A percentile compares a stretch with the other conserved stretches of the same genome.
Evolutionary conservation across 1,284 basidiomycete genomes (phyloP).

Genomic region (Cryptococcus deneoformans): DNA sequence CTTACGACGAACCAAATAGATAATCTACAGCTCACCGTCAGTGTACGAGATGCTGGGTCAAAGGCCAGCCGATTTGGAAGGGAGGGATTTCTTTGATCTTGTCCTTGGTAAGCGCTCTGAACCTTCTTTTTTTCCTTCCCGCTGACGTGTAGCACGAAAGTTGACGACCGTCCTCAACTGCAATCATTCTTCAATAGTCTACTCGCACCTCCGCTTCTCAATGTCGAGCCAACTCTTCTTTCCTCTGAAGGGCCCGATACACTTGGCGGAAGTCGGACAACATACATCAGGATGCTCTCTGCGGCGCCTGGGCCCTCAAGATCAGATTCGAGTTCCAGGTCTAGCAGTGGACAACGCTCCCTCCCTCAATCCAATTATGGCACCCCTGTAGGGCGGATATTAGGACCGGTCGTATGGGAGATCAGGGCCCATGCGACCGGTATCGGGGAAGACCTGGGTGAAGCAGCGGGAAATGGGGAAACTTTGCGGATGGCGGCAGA

Average conservation of each 20-base stretch:
- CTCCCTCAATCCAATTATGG: background rate
- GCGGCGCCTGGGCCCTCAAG: conserved; percentile 1
- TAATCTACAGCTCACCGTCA: conserved; percentile 41
- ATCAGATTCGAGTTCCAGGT: background rate
- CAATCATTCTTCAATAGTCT: conserved; percentile 25
- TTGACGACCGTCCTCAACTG: conserved; percentile 26
- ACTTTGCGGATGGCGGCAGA: conserved; percentile 9
- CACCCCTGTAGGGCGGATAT: too few species aligned
- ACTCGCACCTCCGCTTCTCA: conserved; percentile 15
- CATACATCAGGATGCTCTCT: conserved; percentile 24
- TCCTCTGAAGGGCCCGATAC: background rate
- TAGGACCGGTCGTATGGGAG: conserved; percentile 33
- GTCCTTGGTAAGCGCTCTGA: conserved; percentile 29
- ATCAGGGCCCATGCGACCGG: conserved; percentile 33
- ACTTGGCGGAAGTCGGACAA: conserved; percentile 19
- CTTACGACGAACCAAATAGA: conserved; percentile 14
- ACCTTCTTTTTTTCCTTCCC: background rate
- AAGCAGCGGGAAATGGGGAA: background rate
- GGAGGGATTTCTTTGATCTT: conserved; percentile 40
- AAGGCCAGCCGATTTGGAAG: conserved; percentile 36
- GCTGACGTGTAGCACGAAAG: conserved; percentile 4
- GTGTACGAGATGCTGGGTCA: conserved; percentile 38
- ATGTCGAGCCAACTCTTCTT: conserved; percentile 9
- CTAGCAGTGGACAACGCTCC: background rate
- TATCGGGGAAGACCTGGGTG: conserved; percentile 14